A percentile compares a stretch with the other conserved stretches of the same genome.
Evolutionary conservation across 306 rosid species (phyloP).

Genomic region (Medicago arabica): DNA sequence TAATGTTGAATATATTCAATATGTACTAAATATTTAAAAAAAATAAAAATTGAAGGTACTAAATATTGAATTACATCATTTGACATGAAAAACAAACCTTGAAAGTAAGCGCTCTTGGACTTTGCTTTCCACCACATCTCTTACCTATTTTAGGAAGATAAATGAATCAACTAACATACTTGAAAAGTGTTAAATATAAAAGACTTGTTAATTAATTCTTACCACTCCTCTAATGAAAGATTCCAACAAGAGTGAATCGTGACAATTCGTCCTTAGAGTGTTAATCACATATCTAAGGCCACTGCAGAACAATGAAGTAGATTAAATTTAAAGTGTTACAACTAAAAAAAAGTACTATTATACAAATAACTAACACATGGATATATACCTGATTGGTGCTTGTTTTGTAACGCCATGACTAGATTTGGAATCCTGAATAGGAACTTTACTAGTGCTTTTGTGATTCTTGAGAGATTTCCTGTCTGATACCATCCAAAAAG

Average conservation of each 20-base stretch:
- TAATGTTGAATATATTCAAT: neutral
- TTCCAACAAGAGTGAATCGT: constrained; percentile 38
- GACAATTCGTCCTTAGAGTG: constrained; percentile 3
- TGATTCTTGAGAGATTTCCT: constrained; percentile 21
- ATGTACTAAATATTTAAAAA: neutral
- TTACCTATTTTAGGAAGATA: constrained; percentile 50
- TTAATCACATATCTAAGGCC: constrained; percentile 39
- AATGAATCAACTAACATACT: neutral
- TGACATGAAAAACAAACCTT: constrained; percentile 54
- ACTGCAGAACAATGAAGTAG: constrained; percentile 51
- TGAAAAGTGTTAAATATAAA: no score
- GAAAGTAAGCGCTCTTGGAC: constrained; percentile 32
- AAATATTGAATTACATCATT: neutral
- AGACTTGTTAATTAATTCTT: neutral
- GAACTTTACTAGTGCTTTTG: constrained; percentile 36
- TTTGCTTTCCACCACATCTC: constrained; percentile 57
- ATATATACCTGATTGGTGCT: constrained; percentile 16
- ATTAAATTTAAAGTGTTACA: constrained; percentile 10
- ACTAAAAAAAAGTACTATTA: neutral
- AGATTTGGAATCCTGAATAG: constrained; percentile 37
- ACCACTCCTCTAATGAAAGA: constrained; percentile 55
- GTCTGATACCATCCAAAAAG: constrained; percentile 54
- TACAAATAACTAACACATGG: neutral
- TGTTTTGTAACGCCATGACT: constrained; percentile 37
- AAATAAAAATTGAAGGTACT: no score